Percentiles rank a stretch among this genome's conserved stretches.
These are phyloP conservation scores for Millerozyma acaciae DNA, from an alignment of 805 yeast genomes.

Conservation along the genomic window DNA sequence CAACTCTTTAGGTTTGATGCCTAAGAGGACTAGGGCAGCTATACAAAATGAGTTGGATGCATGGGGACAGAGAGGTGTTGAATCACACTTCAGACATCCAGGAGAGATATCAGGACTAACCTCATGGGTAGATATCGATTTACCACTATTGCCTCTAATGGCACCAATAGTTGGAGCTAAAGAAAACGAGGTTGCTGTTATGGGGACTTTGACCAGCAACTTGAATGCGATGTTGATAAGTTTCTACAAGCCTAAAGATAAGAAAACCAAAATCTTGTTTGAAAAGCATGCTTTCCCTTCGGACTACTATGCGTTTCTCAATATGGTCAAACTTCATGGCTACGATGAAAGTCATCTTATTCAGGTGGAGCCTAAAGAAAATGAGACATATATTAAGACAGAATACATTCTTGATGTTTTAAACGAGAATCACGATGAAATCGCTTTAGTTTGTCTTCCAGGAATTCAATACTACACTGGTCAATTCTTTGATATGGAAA, in stretches of 20 bases:
- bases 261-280: constrained; percentile 66
- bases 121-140: constrained; percentile 81
- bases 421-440: constrained; percentile 50
- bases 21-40: constrained; percentile 54
- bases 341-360: constrained; percentile 53
- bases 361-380: constrained; percentile 57
- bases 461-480: constrained; percentile 94
- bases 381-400: constrained; percentile 55
- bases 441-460: constrained; percentile 75
- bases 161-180: constrained; percentile 76
- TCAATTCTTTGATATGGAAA: constrained; percentile 70
- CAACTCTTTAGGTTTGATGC: constrained; percentile 92
- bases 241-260: constrained; percentile 66
- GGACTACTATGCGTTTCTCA: constrained; percentile 80
- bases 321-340: constrained; percentile 64
- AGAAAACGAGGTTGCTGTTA: constrained; percentile 74
- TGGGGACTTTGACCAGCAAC: constrained; percentile 83
- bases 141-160: constrained; percentile 65
- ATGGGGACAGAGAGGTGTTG: constrained; percentile 80
- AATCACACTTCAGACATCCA: constrained; percentile 76
- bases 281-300: constrained; percentile 91
- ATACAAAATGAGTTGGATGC: constrained; percentile 69
- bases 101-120: constrained; percentile 44
- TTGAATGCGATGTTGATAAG: constrained; percentile 69
- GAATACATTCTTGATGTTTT: constrained; percentile 58